Conservation (phyloP, 192 early-diverging fungal genomes). For the Gonapodya prolifera region DNA sequence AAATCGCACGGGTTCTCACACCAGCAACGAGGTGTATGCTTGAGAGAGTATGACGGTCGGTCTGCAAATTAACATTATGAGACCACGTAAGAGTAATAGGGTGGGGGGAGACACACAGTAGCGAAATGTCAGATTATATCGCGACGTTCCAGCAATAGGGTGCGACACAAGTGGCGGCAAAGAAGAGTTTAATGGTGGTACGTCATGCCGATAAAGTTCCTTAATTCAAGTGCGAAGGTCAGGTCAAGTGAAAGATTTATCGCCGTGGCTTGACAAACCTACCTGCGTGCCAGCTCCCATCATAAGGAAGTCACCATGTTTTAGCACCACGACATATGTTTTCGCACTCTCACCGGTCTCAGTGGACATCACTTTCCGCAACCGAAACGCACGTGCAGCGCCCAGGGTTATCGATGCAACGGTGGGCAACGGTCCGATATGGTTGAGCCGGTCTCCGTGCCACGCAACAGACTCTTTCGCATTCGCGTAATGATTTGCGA, state of each 20-base stretch:
- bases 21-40: neutral
- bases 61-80: too few species aligned
- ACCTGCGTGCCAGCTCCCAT: neutral
- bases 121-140: neutral
- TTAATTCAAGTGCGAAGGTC: neutral
- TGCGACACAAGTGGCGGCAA: neutral
- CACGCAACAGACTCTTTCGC: neutral
- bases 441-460: neutral
- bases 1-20: neutral
- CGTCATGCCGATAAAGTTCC: neutral
- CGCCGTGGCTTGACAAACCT: neutral
- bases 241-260: too few species aligned
- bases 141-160: neutral
- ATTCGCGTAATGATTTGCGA: neutral
- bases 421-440: neutral
- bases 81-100: too few species aligned
- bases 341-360: neutral
- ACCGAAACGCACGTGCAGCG: neutral
- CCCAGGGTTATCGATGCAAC: neutral
- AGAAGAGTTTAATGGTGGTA: neutral
- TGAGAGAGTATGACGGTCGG: neutral
- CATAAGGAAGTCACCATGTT: neutral
- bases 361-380: neutral
- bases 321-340: neutral
- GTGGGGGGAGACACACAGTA: neutral